Evolutionary conservation across 2,329 filamentous ascomycete species (phyloP).

Genomic region (Clarireedia sp.): DNA sequence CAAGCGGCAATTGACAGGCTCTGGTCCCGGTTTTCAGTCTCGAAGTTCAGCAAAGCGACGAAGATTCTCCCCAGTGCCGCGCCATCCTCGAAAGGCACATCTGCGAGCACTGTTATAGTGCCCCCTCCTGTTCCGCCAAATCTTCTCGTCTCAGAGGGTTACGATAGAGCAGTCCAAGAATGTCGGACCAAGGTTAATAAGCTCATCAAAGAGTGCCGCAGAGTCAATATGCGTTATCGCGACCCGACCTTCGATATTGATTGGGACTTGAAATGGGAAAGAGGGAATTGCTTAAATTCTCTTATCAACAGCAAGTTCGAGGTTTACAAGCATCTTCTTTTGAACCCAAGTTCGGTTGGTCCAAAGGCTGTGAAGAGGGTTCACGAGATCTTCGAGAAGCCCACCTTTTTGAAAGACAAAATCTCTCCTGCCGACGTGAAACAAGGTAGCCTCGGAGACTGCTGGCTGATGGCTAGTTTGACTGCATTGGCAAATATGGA

Average conservation of each 20-base stretch:
- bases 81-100: slow-evolving; percentile 3
- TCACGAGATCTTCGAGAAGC: slow-evolving; percentile 66
- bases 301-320: slow-evolving; percentile 39
- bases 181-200: slow-evolving; percentile 58
- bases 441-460: slow-evolving; percentile 73
- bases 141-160: slow-evolving; percentile 53
- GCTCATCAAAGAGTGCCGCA: slow-evolving; percentile 57
- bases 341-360: slow-evolving; percentile 40
- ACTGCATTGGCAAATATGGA: slow-evolving; percentile 69
- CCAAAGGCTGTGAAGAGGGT: slow-evolving; percentile 75
- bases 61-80: slow-evolving; percentile 58
- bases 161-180: slow-evolving; percentile 61
- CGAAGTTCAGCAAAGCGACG: slow-evolving; percentile 58
- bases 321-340: slow-evolving; percentile 37
- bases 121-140: slow-evolving; percentile 42
- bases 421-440: slow-evolving; percentile 71
- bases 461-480: slow-evolving; percentile 77
- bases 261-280: slow-evolving; percentile 46
- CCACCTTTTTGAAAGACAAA: slow-evolving; percentile 71
- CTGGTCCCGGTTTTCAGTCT: slow-evolving; percentile 53
- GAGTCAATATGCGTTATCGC: slow-evolving; percentile 76
- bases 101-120: slow-evolving; percentile 6
- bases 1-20: slow-evolving; percentile 60
- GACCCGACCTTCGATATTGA: slow-evolving; percentile 67
- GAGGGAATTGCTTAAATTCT: slow-evolving; percentile 29